Conservation (phyloP, 2,329 filamentous ascomycete genomes). For the Hypoxylon rubiginosum region DNA sequence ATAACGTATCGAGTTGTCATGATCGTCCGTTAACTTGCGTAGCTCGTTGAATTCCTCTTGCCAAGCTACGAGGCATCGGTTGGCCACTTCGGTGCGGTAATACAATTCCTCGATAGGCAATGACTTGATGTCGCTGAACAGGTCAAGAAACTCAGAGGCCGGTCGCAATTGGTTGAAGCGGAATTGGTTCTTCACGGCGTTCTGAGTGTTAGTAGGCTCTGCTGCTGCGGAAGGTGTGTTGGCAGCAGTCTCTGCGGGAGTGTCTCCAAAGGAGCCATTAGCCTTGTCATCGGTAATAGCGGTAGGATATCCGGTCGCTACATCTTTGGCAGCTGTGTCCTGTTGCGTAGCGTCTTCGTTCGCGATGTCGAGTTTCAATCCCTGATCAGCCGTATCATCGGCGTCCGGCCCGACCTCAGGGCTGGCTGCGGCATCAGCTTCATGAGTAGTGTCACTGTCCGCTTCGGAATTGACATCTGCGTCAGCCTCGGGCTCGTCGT, state of each 20-base stretch:
- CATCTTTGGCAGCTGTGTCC: slow-evolving; percentile 47
- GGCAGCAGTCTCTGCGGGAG: slow-evolving; percentile 55
- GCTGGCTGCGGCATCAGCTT: slow-evolving; percentile 42
- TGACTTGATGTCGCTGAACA: slow-evolving; percentile 65
- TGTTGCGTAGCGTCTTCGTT: slow-evolving; percentile 20
- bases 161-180: slow-evolving; percentile 65
- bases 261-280: slow-evolving; percentile 49
- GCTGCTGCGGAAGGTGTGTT: slow-evolving; percentile 54
- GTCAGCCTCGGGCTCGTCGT: slow-evolving; percentile 36
- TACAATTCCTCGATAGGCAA: slow-evolving; percentile 63
- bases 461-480: slow-evolving; percentile 27
- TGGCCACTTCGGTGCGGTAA: slow-evolving; percentile 59
- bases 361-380: slow-evolving; percentile 34
- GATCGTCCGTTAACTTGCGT: slow-evolving; percentile 66
- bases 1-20: slow-evolving; percentile 68
- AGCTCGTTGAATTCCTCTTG: slow-evolving; percentile 68
- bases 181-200: slow-evolving; percentile 53
- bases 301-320: slow-evolving; percentile 15
- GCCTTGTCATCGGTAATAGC: slow-evolving; percentile 42
- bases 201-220: slow-evolving; percentile 26
- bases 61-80: slow-evolving; percentile 63
- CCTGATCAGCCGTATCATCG: slow-evolving; percentile 47
- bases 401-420: slow-evolving; percentile 47
- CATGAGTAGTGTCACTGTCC: slow-evolving; percentile 4
- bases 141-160: slow-evolving; percentile 62